Evolutionary conservation across 1,284 basidiomycete genomes (phyloP), one percentile per base, ranked within the genome.

Genomic region (Earliella scabrosa): DNA sequence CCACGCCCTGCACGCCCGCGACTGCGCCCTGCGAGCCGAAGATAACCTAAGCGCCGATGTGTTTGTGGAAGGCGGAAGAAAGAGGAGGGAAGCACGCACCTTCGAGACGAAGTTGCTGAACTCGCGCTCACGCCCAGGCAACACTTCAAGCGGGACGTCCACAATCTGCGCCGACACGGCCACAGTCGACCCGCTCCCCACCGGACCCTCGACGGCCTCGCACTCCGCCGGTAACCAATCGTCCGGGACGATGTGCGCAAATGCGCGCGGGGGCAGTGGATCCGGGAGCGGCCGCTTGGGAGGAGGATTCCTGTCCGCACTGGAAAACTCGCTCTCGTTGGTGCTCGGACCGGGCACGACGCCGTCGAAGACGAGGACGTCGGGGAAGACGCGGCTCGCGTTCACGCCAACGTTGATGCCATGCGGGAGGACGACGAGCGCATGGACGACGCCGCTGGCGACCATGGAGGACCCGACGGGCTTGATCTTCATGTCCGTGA

Each of bases 331-430:
- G 5, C 46, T 50, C 1, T 60, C 50, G 32, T 57, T 46, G 4
- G 41, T 9, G 7, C 65, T 64, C 4, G 67, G 65, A 1, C 74
- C 69, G 4, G 83, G 81, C 0, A 83, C 78, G 21, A 83, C 81
- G 2, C 90, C 90, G 61, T 92, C 90, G 58, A 84, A 92, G 2
- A 92, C 78, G 3, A 92, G 71, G 21, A 88, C 84, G 65, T 92
- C 90, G 0, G 90, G 89, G 56, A 89, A 77, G 23, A 91, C 81
- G 43, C 74, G 79, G 13, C 74, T 79, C 14, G 90, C 86, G 49
- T 85, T 75, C 40, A 92, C 68, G 14, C 75, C 75, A 20, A 90
- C 74, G 52, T 87, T 69, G 68, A 92, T 82, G 32, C 88, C 88
- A 40, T 70, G 72, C 0, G 90, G 90, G 2, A 92, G 75, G 6